Evolutionary conservation across 352 stramenopile genomes (phyloP), one percentile per base, ranked within the genome.

Genomic region (Pythium volutum): DNA sequence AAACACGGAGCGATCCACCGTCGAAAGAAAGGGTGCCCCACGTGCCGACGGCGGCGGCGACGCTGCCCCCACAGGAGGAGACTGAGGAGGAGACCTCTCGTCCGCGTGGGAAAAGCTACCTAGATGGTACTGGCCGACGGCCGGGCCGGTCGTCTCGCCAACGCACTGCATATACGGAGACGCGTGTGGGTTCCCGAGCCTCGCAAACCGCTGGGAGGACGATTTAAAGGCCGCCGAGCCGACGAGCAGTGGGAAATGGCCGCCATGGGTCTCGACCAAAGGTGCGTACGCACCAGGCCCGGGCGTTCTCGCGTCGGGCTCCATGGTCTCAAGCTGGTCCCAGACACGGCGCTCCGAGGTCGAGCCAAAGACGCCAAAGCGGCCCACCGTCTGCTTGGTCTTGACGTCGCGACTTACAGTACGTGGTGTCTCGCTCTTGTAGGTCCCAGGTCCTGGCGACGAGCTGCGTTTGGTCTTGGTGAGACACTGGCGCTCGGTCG

Each of bases 261-360:
- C 72, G 2, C 63, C 74, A 33, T 74, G 61, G 1, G 47, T 76
- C 49, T 56, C 73, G 5, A 56, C 38, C 0, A 64, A 46, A 15
- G 52, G 55, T 9, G 70, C 61, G 59, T 92, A 92, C 12, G 80
- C 77, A 22, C 82, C 82, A 3, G 82, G 82, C 2, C 77, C 80
- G 6, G 82, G 83, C 2, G 71, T 84, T 22, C 73, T 59, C 14
- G 80, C 77, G 4, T 88, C 66, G 2, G 64, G 51, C 54, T 87
- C 73, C 33, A 76, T 68, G 22, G 64, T 70, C 47, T 84, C 77
- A 31, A 89, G 68, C 3, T 75, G 68, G 8, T 78, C 77, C 83
- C 81, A 92, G 6, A 92, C 67, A 38, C 82, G 76, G n/a, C 83
- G 75, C 60, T 89, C 80, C 1, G 83, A 84, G 3, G 74, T 92